phyloP scores from a whole-genome alignment of 148 eudicot genomes.

The Chenopodium suecicum region DNA sequence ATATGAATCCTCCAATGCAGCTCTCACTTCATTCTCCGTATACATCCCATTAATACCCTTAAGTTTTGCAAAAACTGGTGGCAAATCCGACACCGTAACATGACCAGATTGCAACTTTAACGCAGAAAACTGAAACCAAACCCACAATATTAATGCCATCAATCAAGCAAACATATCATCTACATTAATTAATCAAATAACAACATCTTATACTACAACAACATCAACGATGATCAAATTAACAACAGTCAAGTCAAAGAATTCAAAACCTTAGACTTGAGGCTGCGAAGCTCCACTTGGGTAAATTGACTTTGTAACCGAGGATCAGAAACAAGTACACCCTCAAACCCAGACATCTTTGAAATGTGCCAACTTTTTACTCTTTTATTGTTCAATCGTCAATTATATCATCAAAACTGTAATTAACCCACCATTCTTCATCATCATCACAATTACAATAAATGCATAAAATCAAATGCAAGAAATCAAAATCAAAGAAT shows the following conservation, averaged over 20 bases:
- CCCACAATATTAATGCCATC: slow-evolving; percentile 4
- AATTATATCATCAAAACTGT: slow-evolving; percentile 20
- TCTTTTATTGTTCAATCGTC: slow-evolving; percentile 13
- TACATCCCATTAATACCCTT: slow-evolving; percentile 54
- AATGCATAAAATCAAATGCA: slow-evolving; percentile 11
- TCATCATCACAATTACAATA: background rate
- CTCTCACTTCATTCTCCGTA: slow-evolving; percentile 53
- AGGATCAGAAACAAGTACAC: slow-evolving; percentile 80
- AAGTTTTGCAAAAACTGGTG: slow-evolving; percentile 58
- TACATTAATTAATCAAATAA: background rate
- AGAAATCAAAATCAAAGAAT: background rate
- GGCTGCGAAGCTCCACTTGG: slow-evolving; percentile 79
- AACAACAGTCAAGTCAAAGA: slow-evolving; percentile 1
- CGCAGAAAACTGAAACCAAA: slow-evolving; percentile 44
- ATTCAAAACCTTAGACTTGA: slow-evolving; percentile 57
- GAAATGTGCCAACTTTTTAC: slow-evolving; percentile 1
- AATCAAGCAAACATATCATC: slow-evolving; percentile 5
- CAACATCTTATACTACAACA: background rate
- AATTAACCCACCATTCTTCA: background rate
- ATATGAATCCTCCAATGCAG: slow-evolving; percentile 53
- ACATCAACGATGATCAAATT: background rate
- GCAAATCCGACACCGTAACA: slow-evolving; percentile 57
- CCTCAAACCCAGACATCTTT: slow-evolving; percentile 63
- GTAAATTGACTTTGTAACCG: slow-evolving; percentile 88
- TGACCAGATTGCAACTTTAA: slow-evolving; percentile 47